These are phyloP conservation scores for Colletotrichum scovillei DNA, from an alignment of 2,329 filamentous ascomycete species.

Conservation along the genomic window DNA sequence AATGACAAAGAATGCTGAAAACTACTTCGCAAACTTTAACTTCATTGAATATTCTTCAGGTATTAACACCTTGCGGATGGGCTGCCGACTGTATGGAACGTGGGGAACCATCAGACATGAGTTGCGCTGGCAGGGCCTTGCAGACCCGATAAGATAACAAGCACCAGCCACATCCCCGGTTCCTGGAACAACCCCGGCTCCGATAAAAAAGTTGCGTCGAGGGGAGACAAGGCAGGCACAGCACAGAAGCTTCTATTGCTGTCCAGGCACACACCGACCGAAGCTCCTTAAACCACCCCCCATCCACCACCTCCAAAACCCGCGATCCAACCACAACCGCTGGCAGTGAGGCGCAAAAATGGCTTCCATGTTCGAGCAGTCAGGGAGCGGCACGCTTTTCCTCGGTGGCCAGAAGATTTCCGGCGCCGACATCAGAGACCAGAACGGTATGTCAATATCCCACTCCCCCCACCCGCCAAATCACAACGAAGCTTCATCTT, in stretches of 20 bases:
- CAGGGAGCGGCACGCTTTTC: constrained; percentile 95
- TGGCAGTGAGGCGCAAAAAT: constrained; percentile 60
- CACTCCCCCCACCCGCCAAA: neutral
- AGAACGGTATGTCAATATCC: constrained; percentile 76
- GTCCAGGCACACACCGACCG: constrained; percentile 35
- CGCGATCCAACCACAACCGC: constrained; percentile 22
- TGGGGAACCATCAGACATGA: no score
- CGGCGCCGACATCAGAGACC: constrained; percentile 94
- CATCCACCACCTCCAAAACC: constrained; percentile 29
- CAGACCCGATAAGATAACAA: constrained; percentile 5
- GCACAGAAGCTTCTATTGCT: constrained; percentile 38
- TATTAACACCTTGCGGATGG: no score
- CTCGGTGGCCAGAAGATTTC: constrained; percentile 98
- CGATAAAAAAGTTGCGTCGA: constrained; percentile 38
- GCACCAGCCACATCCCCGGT: constrained; percentile 35
- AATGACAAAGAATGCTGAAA: no score
- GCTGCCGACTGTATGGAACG: no score
- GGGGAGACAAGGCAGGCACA: constrained; percentile 32
- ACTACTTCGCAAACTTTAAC: no score
- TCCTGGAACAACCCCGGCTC: constrained; percentile 37
- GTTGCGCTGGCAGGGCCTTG: no score
- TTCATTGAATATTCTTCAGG: no score
- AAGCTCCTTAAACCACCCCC: constrained; percentile 21
- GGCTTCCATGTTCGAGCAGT: constrained; percentile 96
- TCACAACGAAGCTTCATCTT: constrained; percentile 36